Percentiles rank a stretch among this genome's conserved stretches.
phyloP scores from a whole-genome alignment of 306 rosid genomes.

The Malus fusca region DNA sequence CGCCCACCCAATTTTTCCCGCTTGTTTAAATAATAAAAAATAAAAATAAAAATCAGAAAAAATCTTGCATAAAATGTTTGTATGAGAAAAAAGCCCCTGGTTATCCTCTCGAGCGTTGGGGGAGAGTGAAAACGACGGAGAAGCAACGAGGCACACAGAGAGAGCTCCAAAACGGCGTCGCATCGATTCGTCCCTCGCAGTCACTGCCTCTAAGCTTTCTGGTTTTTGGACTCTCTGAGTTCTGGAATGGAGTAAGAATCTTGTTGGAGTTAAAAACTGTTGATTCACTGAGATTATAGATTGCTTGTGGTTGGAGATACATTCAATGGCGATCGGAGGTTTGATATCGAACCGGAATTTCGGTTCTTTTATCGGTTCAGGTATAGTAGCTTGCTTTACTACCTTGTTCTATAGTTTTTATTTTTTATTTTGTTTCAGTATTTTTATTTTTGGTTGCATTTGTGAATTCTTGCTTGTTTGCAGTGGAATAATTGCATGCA shows the following conservation, averaged over 20 bases:
- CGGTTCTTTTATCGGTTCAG: constrained; percentile 48
- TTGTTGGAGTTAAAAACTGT: neutral
- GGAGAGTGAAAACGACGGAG: constrained; percentile 2
- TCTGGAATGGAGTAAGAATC: constrained; percentile 20
- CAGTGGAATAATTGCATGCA: neutral
- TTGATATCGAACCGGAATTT: constrained; percentile 62
- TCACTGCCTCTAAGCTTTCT: neutral
- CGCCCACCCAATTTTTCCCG: constrained; percentile 46
- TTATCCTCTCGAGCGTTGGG: constrained; percentile 38
- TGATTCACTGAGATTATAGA: neutral
- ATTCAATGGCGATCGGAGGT: constrained; percentile 61
- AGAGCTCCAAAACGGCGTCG: constrained; percentile 24
- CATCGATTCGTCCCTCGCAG: neutral
- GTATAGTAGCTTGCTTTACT: constrained; percentile 15
- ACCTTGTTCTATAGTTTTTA: neutral
- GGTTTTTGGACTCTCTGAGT: constrained; percentile 9
- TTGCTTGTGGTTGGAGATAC: no score
- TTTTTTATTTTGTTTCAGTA: neutral
- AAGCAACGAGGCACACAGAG: neutral
- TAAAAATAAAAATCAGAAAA: neutral
- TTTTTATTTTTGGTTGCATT: constrained; percentile 8
- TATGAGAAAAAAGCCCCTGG: constrained; percentile 21
- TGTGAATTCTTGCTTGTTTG: neutral
- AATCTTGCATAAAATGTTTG: constrained; percentile 1
- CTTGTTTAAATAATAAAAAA: constrained; percentile 15